Base-by-base conservation (phyloP, 176 grass and related monocot species). In the Zea mays region DNA sequence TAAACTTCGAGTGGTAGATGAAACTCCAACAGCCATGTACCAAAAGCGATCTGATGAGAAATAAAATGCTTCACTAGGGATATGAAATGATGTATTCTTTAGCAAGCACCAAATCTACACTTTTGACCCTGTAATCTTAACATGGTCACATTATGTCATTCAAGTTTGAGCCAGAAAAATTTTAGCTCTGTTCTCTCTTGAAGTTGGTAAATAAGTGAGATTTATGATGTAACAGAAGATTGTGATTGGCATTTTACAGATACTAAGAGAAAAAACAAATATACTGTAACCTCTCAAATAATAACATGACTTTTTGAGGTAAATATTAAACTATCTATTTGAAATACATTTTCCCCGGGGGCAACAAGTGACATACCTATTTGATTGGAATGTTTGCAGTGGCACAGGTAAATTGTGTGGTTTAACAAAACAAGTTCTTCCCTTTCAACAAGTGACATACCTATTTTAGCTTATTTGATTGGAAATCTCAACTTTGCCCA, bases 401-500 rank as follows among this genome's bases (percentile, higher is more conserved):
- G 27, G 1, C 27, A 27, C 27, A 27, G 27, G 1, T 27, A 27
- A 27, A 27, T 27, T 27, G 27, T 27, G 27, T 27, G 1, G 27
- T 27, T 27, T 27, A 27, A 27, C 27, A 27, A 27, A 27, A 27
- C 27, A 27, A 27, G 46, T 46, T n/a, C n/a, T n/a, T n/a, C n/a
- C n/a, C n/a, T n/a, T n/a, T n/a, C n/a, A n/a, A n/a, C n/a, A n/a
- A n/a, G n/a, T n/a, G n/a, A n/a, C n/a, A n/a, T n/a, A n/a, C n/a
- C n/a, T n/a, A n/a, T n/a, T n/a, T n/a, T 46, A 77, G 15, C 49
- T 65, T n/a, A 47, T 47, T 47, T 74, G 3, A 21, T 55, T 47
- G 62, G 71, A 73, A 76, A 54, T 34, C 27, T 16, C 34, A 68
- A n/a, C 6, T 35, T 63, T 46, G 51, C 78, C 78, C 36, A 54